Evolutionary conservation across 1,284 basidiomycete genomes (phyloP).

Genomic region (Marasmius oreades): DNA sequence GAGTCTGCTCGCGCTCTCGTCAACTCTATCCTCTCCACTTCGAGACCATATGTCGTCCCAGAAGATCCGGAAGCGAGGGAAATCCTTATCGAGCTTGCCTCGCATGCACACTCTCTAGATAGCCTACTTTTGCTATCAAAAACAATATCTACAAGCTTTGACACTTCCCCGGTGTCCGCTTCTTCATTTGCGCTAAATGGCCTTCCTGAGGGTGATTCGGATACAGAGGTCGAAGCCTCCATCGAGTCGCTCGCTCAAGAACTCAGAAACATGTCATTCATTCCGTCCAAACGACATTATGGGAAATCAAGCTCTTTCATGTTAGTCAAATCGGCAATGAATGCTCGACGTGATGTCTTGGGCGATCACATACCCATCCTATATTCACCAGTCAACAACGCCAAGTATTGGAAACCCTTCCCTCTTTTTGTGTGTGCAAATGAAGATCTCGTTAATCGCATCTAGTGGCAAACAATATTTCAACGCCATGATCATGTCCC

Average conservation of each 20-base stretch:
- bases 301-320: conserved; percentile 1
- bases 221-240: not conserved
- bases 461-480: conserved; percentile 5
- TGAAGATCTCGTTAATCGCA: not conserved
- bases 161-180: not conserved
- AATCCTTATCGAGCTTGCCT: conserved; percentile 6
- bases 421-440: not conserved
- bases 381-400: not conserved
- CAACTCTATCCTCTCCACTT: conserved; percentile 5
- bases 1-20: not conserved
- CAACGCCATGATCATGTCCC: not conserved
- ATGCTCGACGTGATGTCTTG: not conserved
- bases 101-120: not conserved
- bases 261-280: not conserved
- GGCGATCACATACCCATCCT: not conserved
- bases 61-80: conserved; percentile 1
- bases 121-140: not conserved
- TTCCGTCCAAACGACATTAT: not conserved
- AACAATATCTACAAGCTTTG: not conserved
- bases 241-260: not conserved
- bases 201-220: not conserved
- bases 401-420: not conserved
- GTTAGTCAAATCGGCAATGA: not conserved
- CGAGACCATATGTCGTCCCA: conserved; percentile 4
- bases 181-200: not conserved